Conservation (phyloP, 805 yeast species). For the Saturnispora quitensis region DNA sequence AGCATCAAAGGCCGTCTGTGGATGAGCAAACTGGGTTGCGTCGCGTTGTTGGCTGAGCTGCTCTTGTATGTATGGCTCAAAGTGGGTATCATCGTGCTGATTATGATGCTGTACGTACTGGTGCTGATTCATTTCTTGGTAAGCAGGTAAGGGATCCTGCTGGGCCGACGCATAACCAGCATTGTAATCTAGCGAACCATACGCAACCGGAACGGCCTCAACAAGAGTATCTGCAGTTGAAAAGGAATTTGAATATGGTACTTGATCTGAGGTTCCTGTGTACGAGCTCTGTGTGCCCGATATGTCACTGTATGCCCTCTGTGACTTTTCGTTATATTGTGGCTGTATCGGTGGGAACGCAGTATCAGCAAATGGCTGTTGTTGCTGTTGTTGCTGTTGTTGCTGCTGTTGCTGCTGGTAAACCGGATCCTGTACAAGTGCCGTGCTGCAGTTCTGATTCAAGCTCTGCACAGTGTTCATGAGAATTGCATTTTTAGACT, state of each 20-base stretch:
- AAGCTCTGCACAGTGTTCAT: conserved; percentile 39
- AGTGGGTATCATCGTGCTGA: background rate
- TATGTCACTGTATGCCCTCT: background rate
- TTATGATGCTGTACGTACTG: background rate
- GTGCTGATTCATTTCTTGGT: background rate
- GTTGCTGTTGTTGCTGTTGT: conserved; percentile 12
- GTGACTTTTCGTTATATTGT: background rate
- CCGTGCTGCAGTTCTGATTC: background rate
- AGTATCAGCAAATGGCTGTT: background rate
- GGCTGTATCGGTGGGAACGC: background rate
- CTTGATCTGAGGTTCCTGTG: background rate
- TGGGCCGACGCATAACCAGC: background rate
- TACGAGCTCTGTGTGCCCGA: background rate
- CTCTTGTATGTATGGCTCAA: background rate
- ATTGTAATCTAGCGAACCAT: background rate
- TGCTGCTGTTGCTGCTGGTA: background rate
- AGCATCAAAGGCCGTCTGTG: background rate
- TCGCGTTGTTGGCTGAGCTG: background rate
- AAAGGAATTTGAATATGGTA: background rate
- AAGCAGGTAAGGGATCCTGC: background rate
- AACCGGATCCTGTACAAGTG: background rate
- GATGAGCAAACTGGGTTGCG: background rate
- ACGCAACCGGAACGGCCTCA: background rate
- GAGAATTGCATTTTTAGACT: conserved; percentile 45
- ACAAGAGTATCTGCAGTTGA: background rate